Base-by-base conservation (phyloP, 495 filamentous ascomycete species). In the Neohortaea acidophila region DNA sequence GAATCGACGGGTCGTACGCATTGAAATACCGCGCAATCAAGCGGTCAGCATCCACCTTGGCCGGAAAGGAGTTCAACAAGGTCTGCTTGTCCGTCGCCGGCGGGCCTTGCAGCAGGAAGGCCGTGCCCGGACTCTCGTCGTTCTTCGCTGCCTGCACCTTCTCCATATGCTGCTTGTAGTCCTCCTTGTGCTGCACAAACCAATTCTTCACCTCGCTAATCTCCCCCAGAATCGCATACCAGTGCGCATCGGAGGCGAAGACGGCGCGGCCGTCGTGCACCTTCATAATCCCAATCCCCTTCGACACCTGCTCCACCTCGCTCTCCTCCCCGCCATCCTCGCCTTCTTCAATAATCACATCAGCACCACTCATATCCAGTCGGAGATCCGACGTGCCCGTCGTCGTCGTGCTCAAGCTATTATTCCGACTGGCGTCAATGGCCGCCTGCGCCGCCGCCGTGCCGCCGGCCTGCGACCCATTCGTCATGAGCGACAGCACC, bases 401-500 rank as follows among this genome's bases (percentile, higher is more conserved):
- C 12, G 21, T 38, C 25, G 33, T 39, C 2, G 36, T 45, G 34
- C 42, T 50, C 20, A 44, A 33, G 30, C 47, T 50, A 21, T 50
- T 62, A 52, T 66, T 77, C 33, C 68, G 63, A 32, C 74, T 71
- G 19, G 68, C 65, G 2, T 77, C 75, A 19, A 81, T 66, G 3
- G 73, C 75, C 25, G 75, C 71, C 35, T 68, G 58, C 5, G 75
- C 71, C 8, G 75, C 71, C 12, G 67, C 82, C 7, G 74, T 61
- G 1, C 69, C 73, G 32, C 76, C 73, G 55, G 64, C 72, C 44
- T 73, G 66, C 36, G 22, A 25, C 12, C 84, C 85, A 59, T 85
- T 86, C 47, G 85, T 87, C 89, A 99, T 96, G 59, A 99, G 63
- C 2, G 84, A 91, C 36, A 99, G 59, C 37, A 99, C 89, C 53